phyloP scores from a whole-genome alignment of 352 stramenopile species.

The Thalassiosira exigua region DNA sequence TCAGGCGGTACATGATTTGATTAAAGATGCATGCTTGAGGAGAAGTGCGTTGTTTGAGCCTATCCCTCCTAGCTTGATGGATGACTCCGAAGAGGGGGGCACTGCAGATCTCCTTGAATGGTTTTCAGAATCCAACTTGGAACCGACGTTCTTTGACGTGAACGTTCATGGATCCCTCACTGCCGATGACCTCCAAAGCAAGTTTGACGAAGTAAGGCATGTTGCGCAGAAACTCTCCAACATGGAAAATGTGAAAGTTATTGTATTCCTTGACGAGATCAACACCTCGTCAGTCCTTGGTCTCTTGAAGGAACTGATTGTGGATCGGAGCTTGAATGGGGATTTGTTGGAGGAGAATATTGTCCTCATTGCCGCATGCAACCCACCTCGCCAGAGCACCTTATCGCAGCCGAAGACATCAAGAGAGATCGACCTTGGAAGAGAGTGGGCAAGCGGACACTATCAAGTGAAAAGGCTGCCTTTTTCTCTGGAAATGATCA shows the following conservation, averaged over 20 bases:
- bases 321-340: constrained; percentile 64
- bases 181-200: constrained; percentile 43
- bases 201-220: constrained; percentile 39
- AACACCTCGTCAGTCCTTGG: constrained; percentile 67
- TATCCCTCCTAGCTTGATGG: constrained; percentile 15
- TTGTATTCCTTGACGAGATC: constrained; percentile 79
- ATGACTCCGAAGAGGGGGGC: constrained; percentile 5
- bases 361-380: constrained; percentile 69
- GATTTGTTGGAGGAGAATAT: constrained; percentile 64
- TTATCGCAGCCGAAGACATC: constrained; percentile 23
- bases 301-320: constrained; percentile 77
- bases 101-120: constrained; percentile 30
- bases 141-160: constrained; percentile 65
- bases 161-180: constrained; percentile 61
- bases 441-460: constrained; percentile 49
- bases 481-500: constrained; percentile 34
- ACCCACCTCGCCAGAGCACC: constrained; percentile 51
- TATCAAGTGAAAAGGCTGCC: constrained; percentile 59
- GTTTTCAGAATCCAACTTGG: constrained; percentile 48
- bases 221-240: constrained; percentile 30
- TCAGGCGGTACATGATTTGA: constrained; percentile 1
- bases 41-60: constrained; percentile 43
- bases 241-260: constrained; percentile 25
- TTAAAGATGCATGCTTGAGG: constrained; percentile 31
- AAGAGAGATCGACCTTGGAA: constrained; percentile 52